These are phyloP conservation scores for Lachancea lanzarotensis DNA, from an alignment of 805 yeast genomes.

Conservation along the genomic window DNA sequence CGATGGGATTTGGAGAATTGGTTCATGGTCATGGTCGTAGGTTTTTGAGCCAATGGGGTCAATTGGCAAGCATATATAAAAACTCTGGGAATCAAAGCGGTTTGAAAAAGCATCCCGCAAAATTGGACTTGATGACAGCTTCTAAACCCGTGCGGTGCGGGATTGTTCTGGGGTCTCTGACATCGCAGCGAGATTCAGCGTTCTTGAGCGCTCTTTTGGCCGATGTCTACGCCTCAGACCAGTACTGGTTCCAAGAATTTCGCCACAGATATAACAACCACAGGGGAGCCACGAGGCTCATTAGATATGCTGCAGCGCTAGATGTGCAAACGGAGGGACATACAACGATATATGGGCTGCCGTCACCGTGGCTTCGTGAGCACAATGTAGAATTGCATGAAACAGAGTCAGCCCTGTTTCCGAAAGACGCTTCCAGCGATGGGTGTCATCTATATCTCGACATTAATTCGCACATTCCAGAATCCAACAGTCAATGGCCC, in stretches of 20 bases:
- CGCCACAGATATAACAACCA: conserved; percentile 8
- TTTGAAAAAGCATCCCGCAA: conserved; percentile 14
- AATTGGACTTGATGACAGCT: conserved; percentile 18
- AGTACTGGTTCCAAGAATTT: conserved; percentile 26
- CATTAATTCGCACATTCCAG: neutral
- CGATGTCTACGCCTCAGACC: conserved; percentile 31
- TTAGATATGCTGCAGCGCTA: conserved; percentile 21
- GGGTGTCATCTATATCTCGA: conserved; percentile 30
- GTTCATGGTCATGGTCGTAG: conserved; percentile 5
- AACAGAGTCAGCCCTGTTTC: neutral
- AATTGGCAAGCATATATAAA: conserved; percentile 18
- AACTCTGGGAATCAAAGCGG: conserved; percentile 6
- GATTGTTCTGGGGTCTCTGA: conserved; percentile 17
- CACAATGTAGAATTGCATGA: conserved; percentile 22
- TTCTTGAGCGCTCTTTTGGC: conserved; percentile 27
- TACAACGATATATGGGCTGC: conserved; percentile 17
- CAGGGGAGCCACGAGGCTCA: conserved; percentile 7
- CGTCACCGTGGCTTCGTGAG: conserved; percentile 25
- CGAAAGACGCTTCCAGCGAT: conserved; percentile 10
- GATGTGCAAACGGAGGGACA: conserved; percentile 10
- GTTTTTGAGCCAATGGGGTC: conserved; percentile 9
- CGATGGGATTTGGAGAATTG: no score
- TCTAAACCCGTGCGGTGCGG: conserved; percentile 25
- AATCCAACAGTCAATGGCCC: conserved; percentile 4
- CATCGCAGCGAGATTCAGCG: conserved; percentile 11